Base-by-base conservation (phyloP, 768 basidiomycete genomes). In the Xerocomellus chrysenteron region DNA sequence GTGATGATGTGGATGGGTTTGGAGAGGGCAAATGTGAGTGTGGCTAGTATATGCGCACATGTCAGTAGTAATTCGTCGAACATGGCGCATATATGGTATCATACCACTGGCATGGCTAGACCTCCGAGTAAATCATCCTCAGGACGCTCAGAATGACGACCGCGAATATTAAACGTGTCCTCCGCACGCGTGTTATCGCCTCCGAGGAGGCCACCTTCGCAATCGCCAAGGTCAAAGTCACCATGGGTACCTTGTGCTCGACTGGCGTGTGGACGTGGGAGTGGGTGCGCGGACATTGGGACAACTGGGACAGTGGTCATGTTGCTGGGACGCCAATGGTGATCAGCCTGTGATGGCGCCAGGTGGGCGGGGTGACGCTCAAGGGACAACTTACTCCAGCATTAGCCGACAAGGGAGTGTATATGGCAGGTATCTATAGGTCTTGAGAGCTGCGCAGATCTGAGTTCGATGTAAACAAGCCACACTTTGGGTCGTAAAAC, bases 391-490 rank as follows among this genome's bases (percentile, higher is more conserved):
- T 21, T 21, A 21, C 21, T 21, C 21, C 21, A 21, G 21, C 21
- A 21, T 21, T 21, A 21, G 21, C 21, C 21, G 21, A 21, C 2
- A 21, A 21, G 21, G 21, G 21, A 21, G 21, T 2, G 91, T 94
- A 70, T 88, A 82, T 0, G 91, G 91, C 1, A 92, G 79, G 64
- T 85, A 78, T 70, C 83, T 88, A 71, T 88, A 92, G 57, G 92
- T 84, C 64, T 84, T 87, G 56, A 80, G 65, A 1, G 90, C 88
- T 14, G 79, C 74, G 85, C 90, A 93, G 49, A 94, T 90, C 86
- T 92, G 59, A 37, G 28, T 30, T 52, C 9, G 39, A 30, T 8
- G 45, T 66, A 5, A 64, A 51, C n/a, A 32, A 1, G 37, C 28
- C 33, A 13, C n/a, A 5, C 35, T 28, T 36, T 14, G 8, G 13